phyloP scores from a whole-genome alignment of 2,329 filamentous ascomycete genomes.

The Fusarium sterilihyphosum region DNA sequence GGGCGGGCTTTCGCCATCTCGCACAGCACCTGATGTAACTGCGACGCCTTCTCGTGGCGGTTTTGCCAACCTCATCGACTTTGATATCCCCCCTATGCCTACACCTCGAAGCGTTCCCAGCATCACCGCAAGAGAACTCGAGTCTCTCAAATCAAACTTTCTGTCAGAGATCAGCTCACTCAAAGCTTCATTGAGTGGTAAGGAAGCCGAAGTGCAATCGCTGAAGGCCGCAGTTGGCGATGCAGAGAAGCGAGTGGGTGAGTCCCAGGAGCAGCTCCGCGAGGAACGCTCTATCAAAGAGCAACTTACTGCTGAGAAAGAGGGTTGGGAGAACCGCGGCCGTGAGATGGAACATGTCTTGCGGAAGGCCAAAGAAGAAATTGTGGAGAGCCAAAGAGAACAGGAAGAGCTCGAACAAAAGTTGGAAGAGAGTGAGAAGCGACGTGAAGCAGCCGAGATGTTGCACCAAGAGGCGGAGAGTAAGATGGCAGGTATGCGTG shows the following conservation, averaged over 20 bases:
- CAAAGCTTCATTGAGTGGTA: conserved; percentile 89
- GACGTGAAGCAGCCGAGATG: conserved; percentile 77
- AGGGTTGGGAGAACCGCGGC: conserved; percentile 84
- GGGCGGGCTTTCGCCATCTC: conserved; percentile 45
- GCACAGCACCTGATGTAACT: conserved; percentile 43
- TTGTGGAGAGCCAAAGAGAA: conserved; percentile 80
- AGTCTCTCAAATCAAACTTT: conserved; percentile 90
- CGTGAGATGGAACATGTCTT: conserved; percentile 87
- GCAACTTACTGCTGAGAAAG: conserved; percentile 77
- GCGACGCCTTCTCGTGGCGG: conserved; percentile 59
- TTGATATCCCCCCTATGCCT: conserved; percentile 90
- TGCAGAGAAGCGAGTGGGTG: conserved; percentile 90
- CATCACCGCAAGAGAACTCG: conserved; percentile 90
- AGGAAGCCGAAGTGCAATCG: conserved; percentile 89
- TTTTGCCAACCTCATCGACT: conserved; percentile 75
- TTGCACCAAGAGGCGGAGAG: conserved; percentile 80
- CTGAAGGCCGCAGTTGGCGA: conserved; percentile 89
- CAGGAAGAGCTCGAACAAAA: conserved; percentile 80
- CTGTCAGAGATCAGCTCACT: conserved; percentile 95
- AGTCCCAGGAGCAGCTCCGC: conserved; percentile 83
- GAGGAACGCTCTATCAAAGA: conserved; percentile 79
- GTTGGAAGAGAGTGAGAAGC: conserved; percentile 80
- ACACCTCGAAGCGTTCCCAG: conserved; percentile 92
- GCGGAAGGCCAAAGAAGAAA: conserved; percentile 82
- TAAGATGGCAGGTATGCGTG: conserved; percentile 78